Conservation (phyloP, 192 early-diverging fungal genomes). For the Entrophospora sp. region DNA sequence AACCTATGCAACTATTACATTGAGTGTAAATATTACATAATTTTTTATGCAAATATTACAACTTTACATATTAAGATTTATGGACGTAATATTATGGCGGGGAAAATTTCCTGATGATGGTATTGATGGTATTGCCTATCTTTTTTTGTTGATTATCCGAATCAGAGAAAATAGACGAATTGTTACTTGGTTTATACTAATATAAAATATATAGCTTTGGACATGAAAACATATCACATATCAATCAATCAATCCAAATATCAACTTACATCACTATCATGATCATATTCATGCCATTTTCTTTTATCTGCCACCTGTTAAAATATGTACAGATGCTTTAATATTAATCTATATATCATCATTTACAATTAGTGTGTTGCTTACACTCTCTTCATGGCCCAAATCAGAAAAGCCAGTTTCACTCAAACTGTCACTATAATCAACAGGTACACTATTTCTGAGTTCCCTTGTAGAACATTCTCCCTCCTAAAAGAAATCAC, state of each 20-base stretch:
- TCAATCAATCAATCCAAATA: too few relatives aligned
- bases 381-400: neutral
- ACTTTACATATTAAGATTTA: too few relatives aligned
- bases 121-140: neutral
- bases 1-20: too few relatives aligned
- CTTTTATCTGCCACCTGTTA: neutral
- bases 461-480: too few relatives aligned
- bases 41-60: too few relatives aligned
- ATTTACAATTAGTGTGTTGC: neutral
- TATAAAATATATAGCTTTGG: neutral
- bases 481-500: too few relatives aligned
- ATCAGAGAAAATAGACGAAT: neutral
- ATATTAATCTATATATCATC: neutral
- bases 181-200: neutral
- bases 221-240: too few relatives aligned
- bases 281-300: neutral
- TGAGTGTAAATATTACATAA: too few relatives aligned
- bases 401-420: constrained; percentile 3
- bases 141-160: neutral
- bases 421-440: neutral
- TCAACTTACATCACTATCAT: neutral
- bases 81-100: too few relatives aligned
- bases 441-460: neutral
- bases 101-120: too few relatives aligned
- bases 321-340: neutral